Percentiles rank a stretch among this genome's conserved stretches.
These are phyloP conservation scores for Boletus tomentosulus DNA, from an alignment of 768 basidiomycete species.

Conservation along the genomic window DNA sequence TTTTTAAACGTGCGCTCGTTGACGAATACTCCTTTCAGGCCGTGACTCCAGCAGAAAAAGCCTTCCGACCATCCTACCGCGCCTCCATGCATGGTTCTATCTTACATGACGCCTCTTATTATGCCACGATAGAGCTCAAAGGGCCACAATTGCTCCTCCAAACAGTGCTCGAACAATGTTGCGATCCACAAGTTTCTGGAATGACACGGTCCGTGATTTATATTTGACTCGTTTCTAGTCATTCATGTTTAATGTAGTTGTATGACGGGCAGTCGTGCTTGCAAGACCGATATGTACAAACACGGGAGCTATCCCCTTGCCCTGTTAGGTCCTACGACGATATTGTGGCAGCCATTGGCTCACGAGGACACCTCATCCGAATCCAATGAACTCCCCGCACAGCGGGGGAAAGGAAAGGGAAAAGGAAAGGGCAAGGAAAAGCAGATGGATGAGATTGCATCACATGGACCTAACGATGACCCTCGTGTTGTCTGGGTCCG, in stretches of 20 bases:
- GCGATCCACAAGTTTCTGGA: slow-evolving; percentile 65
- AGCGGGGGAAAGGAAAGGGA: slow-evolving; percentile 15
- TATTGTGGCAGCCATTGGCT: slow-evolving; percentile 64
- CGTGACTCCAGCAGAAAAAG: slow-evolving; percentile 83
- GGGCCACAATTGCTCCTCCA: slow-evolving; percentile 58
- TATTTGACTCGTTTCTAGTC: background rate
- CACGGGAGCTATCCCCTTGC: slow-evolving; percentile 60
- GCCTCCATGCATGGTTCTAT: slow-evolving; percentile 83
- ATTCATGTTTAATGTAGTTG: slow-evolving; percentile 41
- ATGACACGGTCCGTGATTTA: slow-evolving; percentile 48
- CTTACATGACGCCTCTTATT: slow-evolving; percentile 88
- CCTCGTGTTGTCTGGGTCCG: slow-evolving; percentile 66
- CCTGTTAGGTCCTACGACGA: slow-evolving; percentile 63
- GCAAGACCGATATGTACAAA: slow-evolving; percentile 66
- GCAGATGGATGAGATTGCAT: slow-evolving; percentile 20
- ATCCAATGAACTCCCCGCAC: background rate
- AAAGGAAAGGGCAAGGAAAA: slow-evolving; percentile 34
- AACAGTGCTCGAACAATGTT: slow-evolving; percentile 47
- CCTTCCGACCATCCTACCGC: slow-evolving; percentile 87
- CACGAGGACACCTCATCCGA: background rate
- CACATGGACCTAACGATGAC: slow-evolving; percentile 3
- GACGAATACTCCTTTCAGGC: slow-evolving; percentile 44
- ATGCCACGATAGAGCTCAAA: slow-evolving; percentile 66
- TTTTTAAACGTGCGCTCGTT: no score
- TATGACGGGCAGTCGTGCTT: slow-evolving; percentile 58